phyloP scores from a whole-genome alignment of 2,329 filamentous ascomycete species.

The Xylariaceae sp. region DNA sequence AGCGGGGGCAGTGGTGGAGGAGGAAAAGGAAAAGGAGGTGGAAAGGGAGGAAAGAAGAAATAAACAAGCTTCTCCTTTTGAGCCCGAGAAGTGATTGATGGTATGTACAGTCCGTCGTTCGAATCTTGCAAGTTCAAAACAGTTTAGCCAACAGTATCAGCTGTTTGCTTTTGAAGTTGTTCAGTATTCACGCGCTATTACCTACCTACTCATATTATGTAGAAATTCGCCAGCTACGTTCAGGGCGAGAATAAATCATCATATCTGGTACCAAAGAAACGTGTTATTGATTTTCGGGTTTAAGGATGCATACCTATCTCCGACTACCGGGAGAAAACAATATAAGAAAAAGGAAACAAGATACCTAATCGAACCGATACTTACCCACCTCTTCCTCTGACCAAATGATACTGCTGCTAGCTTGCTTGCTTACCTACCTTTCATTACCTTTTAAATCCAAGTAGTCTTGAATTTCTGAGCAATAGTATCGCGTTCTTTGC shows the following conservation, averaged over 20 bases:
- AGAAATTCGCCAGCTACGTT: too few species aligned
- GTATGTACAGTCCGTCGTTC: not conserved
- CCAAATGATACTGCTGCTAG: not conserved
- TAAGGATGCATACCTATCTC: too few species aligned
- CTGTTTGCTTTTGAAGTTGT: not conserved
- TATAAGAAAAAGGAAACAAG: not conserved
- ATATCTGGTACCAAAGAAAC: too few species aligned
- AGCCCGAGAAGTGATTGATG: not conserved
- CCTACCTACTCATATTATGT: too few species aligned
- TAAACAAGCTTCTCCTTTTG: not conserved
- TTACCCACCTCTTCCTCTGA: not conserved
- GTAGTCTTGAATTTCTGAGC: not conserved
- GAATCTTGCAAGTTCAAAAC: too few species aligned
- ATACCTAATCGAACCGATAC: not conserved
- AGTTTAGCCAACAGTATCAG: not conserved
- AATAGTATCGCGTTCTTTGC: slow-evolving; percentile 4
- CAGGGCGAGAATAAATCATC: too few species aligned
- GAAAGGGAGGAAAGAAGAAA: slow-evolving; percentile 40
- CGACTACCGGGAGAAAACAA: not conserved
- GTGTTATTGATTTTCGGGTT: too few species aligned
- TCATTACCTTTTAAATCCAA: slow-evolving; percentile 4
- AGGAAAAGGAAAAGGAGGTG: slow-evolving; percentile 34
- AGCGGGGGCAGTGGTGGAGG: slow-evolving; percentile 35
- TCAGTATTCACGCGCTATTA: not conserved
- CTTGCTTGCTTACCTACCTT: not conserved